phyloP scores from a whole-genome alignment of 768 basidiomycete species.

The Lactifluus hygrophoroides region DNA sequence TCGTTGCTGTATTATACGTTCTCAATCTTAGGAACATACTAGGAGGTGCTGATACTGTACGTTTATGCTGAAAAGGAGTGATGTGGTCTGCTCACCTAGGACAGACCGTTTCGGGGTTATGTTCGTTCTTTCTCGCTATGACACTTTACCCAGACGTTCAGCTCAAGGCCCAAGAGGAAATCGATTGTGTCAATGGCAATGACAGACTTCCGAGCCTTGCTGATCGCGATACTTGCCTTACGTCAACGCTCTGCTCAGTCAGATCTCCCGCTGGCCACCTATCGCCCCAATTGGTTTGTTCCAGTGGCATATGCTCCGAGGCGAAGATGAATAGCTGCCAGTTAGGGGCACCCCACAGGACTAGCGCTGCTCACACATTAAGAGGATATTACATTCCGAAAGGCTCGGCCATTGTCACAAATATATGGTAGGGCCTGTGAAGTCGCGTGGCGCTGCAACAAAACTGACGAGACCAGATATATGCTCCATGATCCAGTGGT shows the following conservation, averaged over 20 bases:
- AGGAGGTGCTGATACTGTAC: conserved; percentile 17
- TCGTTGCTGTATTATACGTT: not conserved
- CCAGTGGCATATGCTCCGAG: not conserved
- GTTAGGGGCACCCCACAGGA: conserved; percentile 1
- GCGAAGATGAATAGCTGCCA: not conserved
- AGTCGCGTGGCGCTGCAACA: not conserved
- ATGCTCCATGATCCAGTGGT: conserved; percentile 24
- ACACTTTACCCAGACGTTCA: conserved; percentile 16
- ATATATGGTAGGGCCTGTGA: conserved; percentile 25
- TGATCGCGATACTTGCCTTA: conserved; percentile 19
- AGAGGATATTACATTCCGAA: conserved; percentile 25
- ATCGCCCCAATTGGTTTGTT: conserved; percentile 6
- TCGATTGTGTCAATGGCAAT: conserved; percentile 18
- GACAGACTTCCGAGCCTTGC: conserved; percentile 15
- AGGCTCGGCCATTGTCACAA: conserved; percentile 29
- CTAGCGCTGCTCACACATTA: not conserved
- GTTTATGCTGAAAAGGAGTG: not conserved
- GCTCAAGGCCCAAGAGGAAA: conserved; percentile 18
- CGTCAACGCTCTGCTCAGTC: conserved; percentile 13
- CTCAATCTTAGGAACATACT: not conserved
- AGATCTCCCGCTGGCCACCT: conserved; percentile 18
- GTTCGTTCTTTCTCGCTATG: conserved; percentile 17
- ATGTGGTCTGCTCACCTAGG: not conserved
- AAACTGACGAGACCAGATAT: conserved; percentile 16
- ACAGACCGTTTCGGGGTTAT: conserved; percentile 12